Evolutionary conservation across 2,329 filamentous ascomycete genomes (phyloP), one percentile per base, ranked within the genome.

Genomic region (Cucurbitaria berberidis): DNA sequence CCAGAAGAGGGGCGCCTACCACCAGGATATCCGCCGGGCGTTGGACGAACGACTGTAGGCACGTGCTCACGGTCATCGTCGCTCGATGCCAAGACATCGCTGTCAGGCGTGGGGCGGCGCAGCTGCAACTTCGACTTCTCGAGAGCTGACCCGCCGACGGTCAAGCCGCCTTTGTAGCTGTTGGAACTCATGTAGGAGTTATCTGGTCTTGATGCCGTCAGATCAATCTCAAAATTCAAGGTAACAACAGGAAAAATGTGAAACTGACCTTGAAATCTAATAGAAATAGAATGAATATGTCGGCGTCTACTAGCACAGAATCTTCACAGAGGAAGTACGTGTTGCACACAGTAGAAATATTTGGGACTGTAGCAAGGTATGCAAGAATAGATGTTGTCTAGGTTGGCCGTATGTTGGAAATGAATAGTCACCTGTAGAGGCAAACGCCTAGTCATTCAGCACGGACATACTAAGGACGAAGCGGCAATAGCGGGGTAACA

Each of bases 1-100:
- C 70, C 67, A 38, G 64, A 67, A 3, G 72, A 74, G 5, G 67
- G 67, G 10, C 72, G 65, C 5, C 72, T 65, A 21, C 58, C 64
- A 11, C 55, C 59, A n/a, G 68, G 57, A 46, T 66, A 68, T 16
- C 51, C 60, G 9, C 57, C 59, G 22, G 64, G 53, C n/a, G 56
- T 47, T 16, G 63, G 59, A 29, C 65, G 64, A 43, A 62, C 48
- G 8, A 62, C 53, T n/a, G 62, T 48, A 19, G 66, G 63, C 52
- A 65, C 64, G 57, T 71, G 82, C 55, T 96, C 89, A 51, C 81
- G 83, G 75, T 99, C 95, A 74, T 98, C 95, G 74, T 98, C 95
- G 11, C 93, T 97, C 62, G 93, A 98, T 46, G 89, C 92, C 54
- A 98, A 80, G 45, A 91, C 93, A 73, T 98, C 93, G 3, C 93